Conservation (phyloP, 805 yeast species). For the Starmera dryadoides region DNA sequence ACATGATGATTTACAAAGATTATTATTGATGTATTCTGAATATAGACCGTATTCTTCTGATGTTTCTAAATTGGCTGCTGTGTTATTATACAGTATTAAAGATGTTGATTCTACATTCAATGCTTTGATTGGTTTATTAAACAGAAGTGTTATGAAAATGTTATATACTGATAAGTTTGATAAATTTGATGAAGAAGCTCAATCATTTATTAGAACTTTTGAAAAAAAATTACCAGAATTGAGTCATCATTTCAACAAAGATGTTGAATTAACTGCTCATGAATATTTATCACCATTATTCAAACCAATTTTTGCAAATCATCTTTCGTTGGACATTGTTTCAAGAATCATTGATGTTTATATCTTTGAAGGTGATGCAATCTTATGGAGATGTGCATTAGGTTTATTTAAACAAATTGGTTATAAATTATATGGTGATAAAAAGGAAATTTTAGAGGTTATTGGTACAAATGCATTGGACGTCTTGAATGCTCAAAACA, state of each 20-base stretch:
- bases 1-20: conserved; percentile 24
- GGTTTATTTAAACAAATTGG: conserved; percentile 43
- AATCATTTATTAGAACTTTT: conserved; percentile 42
- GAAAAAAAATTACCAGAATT: conserved; percentile 36
- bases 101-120: conserved; percentile 29
- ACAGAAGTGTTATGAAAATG: conserved; percentile 25
- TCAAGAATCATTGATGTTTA: conserved; percentile 49
- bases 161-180: conserved; percentile 22
- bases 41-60: conserved; percentile 27
- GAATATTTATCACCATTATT: conserved; percentile 38
- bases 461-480: conserved; percentile 29
- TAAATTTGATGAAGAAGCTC: conserved; percentile 28
- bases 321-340: conserved; percentile 38
- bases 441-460: conserved; percentile 34
- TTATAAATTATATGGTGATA: conserved; percentile 44
- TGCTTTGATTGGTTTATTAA: conserved; percentile 31
- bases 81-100: conserved; percentile 30
- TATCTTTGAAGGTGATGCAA: conserved; percentile 54
- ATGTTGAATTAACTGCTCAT: conserved; percentile 29
- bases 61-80: conserved; percentile 31
- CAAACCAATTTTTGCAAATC: conserved; percentile 36
- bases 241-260: conserved; percentile 38
- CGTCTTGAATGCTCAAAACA: conserved; percentile 14
- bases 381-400: conserved; percentile 45
- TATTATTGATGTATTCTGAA: conserved; percentile 26